Conservation (phyloP, 169 alveolate genomes). For the Cryptosporidium baileyi region DNA sequence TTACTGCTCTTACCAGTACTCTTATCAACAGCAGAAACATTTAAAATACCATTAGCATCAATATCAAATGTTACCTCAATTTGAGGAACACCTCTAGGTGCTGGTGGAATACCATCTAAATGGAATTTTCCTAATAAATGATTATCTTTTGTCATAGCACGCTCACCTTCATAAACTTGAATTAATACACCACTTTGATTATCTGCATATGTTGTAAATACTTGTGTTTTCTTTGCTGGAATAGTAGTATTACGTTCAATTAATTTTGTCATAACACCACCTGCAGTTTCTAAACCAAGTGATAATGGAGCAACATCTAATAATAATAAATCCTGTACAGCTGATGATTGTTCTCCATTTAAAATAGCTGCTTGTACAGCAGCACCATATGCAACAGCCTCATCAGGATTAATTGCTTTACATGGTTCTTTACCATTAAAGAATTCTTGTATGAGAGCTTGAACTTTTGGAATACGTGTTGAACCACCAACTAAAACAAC, state of each 20-base stretch:
- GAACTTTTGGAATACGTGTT: constrained; percentile 96
- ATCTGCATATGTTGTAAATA: constrained; percentile 94
- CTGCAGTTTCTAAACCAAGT: constrained; percentile 94
- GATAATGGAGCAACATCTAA: constrained; percentile 94
- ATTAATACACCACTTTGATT: constrained; percentile 95
- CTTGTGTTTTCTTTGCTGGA: constrained; percentile 93
- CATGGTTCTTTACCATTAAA: constrained; percentile 93
- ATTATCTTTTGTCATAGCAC: constrained; percentile 96
- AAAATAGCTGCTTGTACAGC: constrained; percentile 93
- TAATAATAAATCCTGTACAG: constrained; percentile 88
- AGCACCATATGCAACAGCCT: constrained; percentile 96
- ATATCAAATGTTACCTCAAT: constrained; percentile 96
- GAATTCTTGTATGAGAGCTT: constrained; percentile 88
- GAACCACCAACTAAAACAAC: constrained; percentile 98
- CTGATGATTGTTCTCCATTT: constrained; percentile 89
- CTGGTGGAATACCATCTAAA: constrained; percentile 96
- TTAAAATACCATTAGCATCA: constrained; percentile 96
- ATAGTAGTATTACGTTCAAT: constrained; percentile 93
- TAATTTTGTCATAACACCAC: constrained; percentile 92
- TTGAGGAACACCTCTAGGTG: constrained; percentile 98
- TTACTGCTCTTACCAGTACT: constrained; percentile 92
- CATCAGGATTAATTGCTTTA: constrained; percentile 93
- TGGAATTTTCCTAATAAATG: constrained; percentile 95
- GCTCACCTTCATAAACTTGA: constrained; percentile 96
- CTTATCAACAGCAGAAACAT: constrained; percentile 95